These are phyloP conservation scores for Zasmidium angulare DNA, from an alignment of 2,329 filamentous ascomycete species.

Conservation along the genomic window DNA sequence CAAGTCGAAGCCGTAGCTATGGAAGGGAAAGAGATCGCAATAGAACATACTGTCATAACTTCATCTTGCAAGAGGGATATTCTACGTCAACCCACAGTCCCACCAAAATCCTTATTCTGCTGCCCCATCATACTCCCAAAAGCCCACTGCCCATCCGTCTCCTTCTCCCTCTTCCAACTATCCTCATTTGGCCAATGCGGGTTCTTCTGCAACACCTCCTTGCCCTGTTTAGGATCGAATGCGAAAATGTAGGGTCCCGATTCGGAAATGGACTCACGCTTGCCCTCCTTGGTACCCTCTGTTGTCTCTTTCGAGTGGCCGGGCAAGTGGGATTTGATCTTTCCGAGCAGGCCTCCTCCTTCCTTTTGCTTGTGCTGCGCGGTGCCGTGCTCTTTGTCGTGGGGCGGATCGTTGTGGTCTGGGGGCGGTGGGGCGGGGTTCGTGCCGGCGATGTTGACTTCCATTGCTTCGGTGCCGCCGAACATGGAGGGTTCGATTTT, in stretches of 20 bases:
- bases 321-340: not conserved
- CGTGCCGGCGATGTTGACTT: not conserved
- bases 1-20: too few species aligned
- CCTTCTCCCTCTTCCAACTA: constrained; percentile 12
- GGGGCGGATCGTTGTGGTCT: not conserved
- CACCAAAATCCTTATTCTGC: constrained; percentile 4
- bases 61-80: too few species aligned
- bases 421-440: not conserved
- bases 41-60: too few species aligned
- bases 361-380: not conserved
- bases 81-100: not conserved
- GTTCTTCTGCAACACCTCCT: constrained; percentile 15
- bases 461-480: not conserved
- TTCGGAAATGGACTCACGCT: constrained; percentile 11
- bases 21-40: too few species aligned
- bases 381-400: not conserved
- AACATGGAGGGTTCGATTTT: not conserved
- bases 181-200: constrained; percentile 25
- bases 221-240: constrained; percentile 13
- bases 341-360: not conserved
- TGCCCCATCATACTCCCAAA: constrained; percentile 9
- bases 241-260: constrained; percentile 19
- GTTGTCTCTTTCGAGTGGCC: not conserved
- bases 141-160: constrained; percentile 8
- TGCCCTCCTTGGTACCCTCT: not conserved